phyloP scores from a whole-genome alignment of 1,284 basidiomycete species.

The Retiboletus flavoniger region DNA sequence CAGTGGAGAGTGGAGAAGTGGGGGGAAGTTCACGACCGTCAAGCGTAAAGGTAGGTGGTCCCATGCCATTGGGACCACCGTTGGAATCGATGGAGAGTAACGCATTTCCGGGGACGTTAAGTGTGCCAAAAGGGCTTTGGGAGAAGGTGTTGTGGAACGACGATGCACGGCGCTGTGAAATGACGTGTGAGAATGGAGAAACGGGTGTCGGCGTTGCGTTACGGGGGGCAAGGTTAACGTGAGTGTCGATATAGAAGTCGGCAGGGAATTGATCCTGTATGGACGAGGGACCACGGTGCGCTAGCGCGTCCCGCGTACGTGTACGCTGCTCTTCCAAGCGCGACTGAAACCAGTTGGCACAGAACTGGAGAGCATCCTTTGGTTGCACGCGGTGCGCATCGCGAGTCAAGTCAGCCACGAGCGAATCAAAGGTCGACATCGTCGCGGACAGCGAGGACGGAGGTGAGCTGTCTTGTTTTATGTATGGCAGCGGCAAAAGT shows the following conservation, averaged over 20 bases:
- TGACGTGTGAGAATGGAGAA: constrained; percentile 50
- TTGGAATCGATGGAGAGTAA: constrained; percentile 52
- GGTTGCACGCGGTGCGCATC: constrained; percentile 85
- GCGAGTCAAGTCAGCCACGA: constrained; percentile 85
- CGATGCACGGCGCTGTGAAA: constrained; percentile 49
- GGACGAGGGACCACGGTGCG: constrained; percentile 48
- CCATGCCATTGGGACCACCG: constrained; percentile 24
- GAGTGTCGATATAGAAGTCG: constrained; percentile 60
- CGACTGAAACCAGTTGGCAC: constrained; percentile 92
- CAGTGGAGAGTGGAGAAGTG: constrained; percentile 55
- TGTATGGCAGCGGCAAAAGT: constrained; percentile 5
- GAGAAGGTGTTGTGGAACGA: constrained; percentile 51
- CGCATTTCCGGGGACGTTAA: constrained; percentile 76
- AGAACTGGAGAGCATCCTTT: constrained; percentile 89
- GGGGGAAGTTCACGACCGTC: constrained; percentile 58
- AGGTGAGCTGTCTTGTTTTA: constrained; percentile 4
- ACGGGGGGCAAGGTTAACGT: constrained; percentile 36
- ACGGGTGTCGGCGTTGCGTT: constrained; percentile 37
- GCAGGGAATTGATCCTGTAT: constrained; percentile 51
- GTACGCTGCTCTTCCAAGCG: constrained; percentile 81
- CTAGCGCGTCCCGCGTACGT: constrained; percentile 64
- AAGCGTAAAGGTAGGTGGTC: constrained; percentile 55
- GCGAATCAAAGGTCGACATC: constrained; percentile 71
- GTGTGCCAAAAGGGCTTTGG: constrained; percentile 70
- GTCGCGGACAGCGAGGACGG: constrained; percentile 18